Base-by-base conservation (phyloP, 1,284 basidiomycete species). In the Cystobasidiaceae sp. region DNA sequence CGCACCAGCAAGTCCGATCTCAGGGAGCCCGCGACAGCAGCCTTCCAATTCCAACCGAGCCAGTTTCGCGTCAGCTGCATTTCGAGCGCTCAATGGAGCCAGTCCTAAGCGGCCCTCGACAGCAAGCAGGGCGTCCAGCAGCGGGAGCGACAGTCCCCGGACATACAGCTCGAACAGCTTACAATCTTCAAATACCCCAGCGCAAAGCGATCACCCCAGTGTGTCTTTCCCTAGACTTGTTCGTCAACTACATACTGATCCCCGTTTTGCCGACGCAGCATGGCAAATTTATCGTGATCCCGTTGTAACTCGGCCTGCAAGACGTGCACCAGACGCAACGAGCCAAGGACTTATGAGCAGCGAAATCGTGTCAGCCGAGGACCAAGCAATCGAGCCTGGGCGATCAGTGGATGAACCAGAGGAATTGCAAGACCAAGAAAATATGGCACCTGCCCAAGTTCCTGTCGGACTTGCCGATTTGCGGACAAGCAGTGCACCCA, bases 251-350 rank as follows among this genome's bases (percentile, higher is more conserved):
- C 23, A 28, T 28, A 30, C 28, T 1, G 48, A 27, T 15, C 2
- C 39, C 37, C 23, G 19, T 8, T 32, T 15, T 23, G 2, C n/a
- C 17, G 13, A 19, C 23, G 25, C 19, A 60, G 58, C 58, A 27
- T 60, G 58, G 58, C 28, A 27, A n/a, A 30, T 60, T 11, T 60
- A 60, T 33, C 58, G 58, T 17, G 58, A 60, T 21, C 27, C 46
- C n/a, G 44, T 46, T 8, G 45, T 46, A 48, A 33, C 23, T 27
- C 3, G n/a, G 43, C 43, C 43, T 7, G 43, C 4, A 44, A 23
- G n/a, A n/a, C n/a, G n/a, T n/a, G n/a, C n/a, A n/a, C 43, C 46
- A 28, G 44, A 39, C 11, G 45, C 58, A 48, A 33, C 23, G 17
- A 4, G 19, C 9, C 43, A 39, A 37, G 33, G 13, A 9, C n/a